phyloP scores from a whole-genome alignment of 805 yeast species.

The Kazachstania psychrophila region DNA sequence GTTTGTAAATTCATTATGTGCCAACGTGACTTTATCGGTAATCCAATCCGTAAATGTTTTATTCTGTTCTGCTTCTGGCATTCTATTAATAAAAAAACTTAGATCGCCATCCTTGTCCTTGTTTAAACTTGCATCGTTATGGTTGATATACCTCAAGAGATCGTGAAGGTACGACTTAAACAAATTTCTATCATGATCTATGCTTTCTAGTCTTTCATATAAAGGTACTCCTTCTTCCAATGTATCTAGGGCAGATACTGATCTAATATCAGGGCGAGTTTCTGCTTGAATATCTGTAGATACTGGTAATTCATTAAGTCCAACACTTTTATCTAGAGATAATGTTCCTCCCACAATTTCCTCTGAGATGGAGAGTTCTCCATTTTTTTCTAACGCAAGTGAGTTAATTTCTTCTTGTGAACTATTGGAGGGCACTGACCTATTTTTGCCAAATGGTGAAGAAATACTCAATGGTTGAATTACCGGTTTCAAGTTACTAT shows the following conservation, averaged over 20 bases:
- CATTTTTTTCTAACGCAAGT: too few relatives aligned
- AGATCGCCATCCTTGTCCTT: slow-evolving; percentile 61
- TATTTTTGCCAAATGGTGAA: slow-evolving; percentile 3
- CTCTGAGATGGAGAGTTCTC: too few relatives aligned
- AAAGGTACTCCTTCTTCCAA: too few relatives aligned
- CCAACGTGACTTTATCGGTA: slow-evolving; percentile 36
- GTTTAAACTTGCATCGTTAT: slow-evolving; percentile 19
- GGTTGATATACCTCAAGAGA: slow-evolving; percentile 21
- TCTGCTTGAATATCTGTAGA: too few relatives aligned
- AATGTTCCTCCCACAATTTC: too few relatives aligned
- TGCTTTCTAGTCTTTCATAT: not conserved
- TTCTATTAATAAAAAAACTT: slow-evolving; percentile 52
- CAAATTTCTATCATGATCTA: slow-evolving; percentile 12
- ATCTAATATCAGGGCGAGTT: too few relatives aligned
- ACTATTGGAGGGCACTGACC: too few relatives aligned
- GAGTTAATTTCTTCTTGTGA: too few relatives aligned
- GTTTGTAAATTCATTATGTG: slow-evolving; percentile 39
- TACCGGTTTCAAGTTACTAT: not conserved
- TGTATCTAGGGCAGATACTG: too few relatives aligned
- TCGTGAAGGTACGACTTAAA: slow-evolving; percentile 21
- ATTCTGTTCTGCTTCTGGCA: slow-evolving; percentile 60
- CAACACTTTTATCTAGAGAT: too few relatives aligned
- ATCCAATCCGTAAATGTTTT: slow-evolving; percentile 72
- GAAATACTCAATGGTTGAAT: not conserved
- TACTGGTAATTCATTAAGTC: too few relatives aligned